Conservation (phyloP, 164 flowering plant genomes). For the Paratinospora sagittata region DNA sequence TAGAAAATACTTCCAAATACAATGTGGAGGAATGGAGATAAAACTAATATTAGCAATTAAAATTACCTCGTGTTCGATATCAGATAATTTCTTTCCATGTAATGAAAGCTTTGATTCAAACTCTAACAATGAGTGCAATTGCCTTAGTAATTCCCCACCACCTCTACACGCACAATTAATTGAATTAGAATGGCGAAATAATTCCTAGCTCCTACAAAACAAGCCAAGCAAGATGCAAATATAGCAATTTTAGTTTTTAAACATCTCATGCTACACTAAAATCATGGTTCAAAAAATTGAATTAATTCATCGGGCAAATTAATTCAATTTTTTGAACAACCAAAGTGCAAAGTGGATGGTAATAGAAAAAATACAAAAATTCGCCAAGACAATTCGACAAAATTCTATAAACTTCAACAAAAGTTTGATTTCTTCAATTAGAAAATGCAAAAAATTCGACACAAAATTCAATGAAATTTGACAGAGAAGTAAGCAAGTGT, state of each 20-base stretch:
- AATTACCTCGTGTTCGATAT: conserved; percentile 73
- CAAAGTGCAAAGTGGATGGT: too few relatives aligned
- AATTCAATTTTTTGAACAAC: too few relatives aligned
- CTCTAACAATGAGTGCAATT: conserved; percentile 69
- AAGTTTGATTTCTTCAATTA: too few relatives aligned
- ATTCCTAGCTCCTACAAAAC: not conserved
- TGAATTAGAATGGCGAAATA: conserved; percentile 13
- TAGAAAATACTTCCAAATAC: not conserved
- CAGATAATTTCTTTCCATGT: conserved; percentile 59
- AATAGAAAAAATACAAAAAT: too few relatives aligned
- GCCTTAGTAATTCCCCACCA: conserved; percentile 79
- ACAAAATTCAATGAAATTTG: too few relatives aligned
- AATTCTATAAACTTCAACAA: too few relatives aligned
- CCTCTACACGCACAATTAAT: conserved; percentile 45
- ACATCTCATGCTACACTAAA: not conserved
- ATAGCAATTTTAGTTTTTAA: not conserved
- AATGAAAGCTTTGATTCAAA: conserved; percentile 54
- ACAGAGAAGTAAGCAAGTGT: too few relatives aligned
- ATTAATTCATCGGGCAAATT: too few relatives aligned
- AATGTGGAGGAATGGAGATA: not conserved
- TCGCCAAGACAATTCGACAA: too few relatives aligned
- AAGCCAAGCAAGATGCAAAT: not conserved
- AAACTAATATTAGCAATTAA: not conserved
- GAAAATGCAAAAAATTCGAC: too few relatives aligned
- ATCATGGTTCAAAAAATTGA: not conserved